Evolutionary conservation across 208 protist genomes (phyloP).

Genomic region (Tritrichomonas foetus): DNA sequence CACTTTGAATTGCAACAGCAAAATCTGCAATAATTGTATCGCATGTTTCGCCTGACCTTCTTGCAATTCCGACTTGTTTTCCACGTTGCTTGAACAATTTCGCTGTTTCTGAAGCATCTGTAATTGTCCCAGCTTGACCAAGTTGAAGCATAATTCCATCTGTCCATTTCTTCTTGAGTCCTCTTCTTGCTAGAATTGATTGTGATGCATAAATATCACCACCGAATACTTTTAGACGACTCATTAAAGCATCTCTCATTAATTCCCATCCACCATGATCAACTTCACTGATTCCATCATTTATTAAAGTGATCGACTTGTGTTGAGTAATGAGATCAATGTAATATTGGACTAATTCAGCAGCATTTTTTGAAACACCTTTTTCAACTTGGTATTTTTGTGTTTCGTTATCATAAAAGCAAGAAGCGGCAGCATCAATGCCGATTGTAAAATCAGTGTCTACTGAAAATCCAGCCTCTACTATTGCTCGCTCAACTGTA

Average conservation of each 20-base stretch:
- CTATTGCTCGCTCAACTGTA: background rate
- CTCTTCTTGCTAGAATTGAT: background rate
- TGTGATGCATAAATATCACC: conserved; percentile 15
- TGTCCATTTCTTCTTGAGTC: conserved; percentile 34
- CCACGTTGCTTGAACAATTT: background rate
- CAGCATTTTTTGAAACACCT: background rate
- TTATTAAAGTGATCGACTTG: background rate
- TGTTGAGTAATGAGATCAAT: conserved; percentile 27
- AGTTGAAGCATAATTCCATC: background rate
- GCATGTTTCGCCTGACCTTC: conserved; percentile 13
- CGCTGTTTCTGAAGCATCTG: conserved; percentile 10
- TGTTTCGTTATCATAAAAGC: conserved; percentile 9
- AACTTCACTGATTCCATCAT: conserved; percentile 31
- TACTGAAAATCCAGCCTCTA: background rate
- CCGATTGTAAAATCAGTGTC: background rate
- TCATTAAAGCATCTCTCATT: background rate
- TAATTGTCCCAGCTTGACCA: background rate
- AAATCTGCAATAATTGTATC: conserved; percentile 10
- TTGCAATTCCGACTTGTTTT: background rate
- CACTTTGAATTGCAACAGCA: conserved; percentile 3
- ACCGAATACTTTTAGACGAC: background rate
- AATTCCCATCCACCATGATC: conserved; percentile 3
- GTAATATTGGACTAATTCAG: conserved; percentile 8
- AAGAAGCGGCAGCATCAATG: conserved; percentile 15
- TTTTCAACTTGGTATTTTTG: conserved; percentile 11